A percentile compares a stretch with the other conserved stretches of the same genome.
These are phyloP conservation scores for Poronia punctata DNA, from an alignment of 495 filamentous ascomycete species.

Conservation along the genomic window DNA sequence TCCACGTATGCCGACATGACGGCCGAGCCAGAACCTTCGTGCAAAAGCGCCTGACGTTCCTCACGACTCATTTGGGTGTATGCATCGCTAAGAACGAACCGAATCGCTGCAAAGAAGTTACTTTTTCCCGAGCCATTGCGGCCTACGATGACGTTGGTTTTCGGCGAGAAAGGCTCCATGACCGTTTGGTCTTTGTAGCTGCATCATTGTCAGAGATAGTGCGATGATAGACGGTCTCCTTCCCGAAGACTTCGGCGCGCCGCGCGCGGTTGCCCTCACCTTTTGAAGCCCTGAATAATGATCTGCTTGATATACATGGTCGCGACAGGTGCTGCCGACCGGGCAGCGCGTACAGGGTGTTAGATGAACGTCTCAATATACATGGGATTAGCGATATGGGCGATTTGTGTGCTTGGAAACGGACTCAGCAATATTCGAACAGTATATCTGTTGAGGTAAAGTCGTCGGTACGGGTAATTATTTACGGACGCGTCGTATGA, in stretches of 20 bases:
- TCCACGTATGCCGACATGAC: conserved; percentile 99
- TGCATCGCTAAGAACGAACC: conserved; percentile 95
- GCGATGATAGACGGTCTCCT: conserved; percentile 1
- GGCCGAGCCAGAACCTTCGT: conserved; percentile 93
- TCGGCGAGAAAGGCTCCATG: conserved; percentile 95
- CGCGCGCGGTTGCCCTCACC: conserved; percentile 47
- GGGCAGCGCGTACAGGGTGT: conserved; percentile 23
- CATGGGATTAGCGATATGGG: background rate
- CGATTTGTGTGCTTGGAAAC: conserved; percentile 3
- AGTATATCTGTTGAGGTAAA: too few species aligned
- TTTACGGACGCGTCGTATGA: conserved; percentile 15
- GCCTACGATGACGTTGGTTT: conserved; percentile 97
- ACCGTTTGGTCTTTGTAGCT: conserved; percentile 99
- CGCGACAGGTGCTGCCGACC: conserved; percentile 27
- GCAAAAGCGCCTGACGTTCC: conserved; percentile 88
- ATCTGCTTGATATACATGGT: conserved; percentile 99
- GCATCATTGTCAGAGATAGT: conserved; percentile 13
- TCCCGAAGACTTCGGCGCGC: background rate
- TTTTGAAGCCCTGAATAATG: conserved; percentile 99
- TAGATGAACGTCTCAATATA: conserved; percentile 18
- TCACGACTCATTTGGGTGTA: conserved; percentile 95
- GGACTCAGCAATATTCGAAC: conserved; percentile 1
- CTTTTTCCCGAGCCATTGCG: conserved; percentile 99
- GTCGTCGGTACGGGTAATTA: conserved; percentile 12
- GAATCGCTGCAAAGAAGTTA: conserved; percentile 99